Conservation (phyloP, 345 rosid species). For the Sapria himalayana region DNA sequence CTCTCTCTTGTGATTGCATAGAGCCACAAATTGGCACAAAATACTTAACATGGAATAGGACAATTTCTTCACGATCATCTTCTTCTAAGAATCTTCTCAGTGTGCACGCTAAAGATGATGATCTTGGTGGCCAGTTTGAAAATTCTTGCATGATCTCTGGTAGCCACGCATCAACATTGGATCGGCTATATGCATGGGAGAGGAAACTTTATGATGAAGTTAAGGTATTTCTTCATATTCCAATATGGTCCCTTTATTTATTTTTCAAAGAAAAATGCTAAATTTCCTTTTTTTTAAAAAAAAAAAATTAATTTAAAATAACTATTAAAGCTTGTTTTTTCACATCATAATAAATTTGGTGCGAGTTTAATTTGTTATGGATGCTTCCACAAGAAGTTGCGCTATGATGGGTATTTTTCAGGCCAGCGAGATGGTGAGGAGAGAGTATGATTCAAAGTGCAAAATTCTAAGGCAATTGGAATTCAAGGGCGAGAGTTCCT, state of each 20-base stretch:
- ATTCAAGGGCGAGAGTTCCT: constrained; percentile 32
- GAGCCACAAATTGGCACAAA: constrained; percentile 47
- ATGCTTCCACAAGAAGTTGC: too few species aligned
- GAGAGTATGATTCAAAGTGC: constrained; percentile 49
- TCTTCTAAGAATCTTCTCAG: constrained; percentile 57
- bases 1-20: constrained; percentile 16
- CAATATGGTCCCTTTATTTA: not conserved
- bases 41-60: constrained; percentile 89
- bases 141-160: constrained; percentile 73
- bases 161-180: constrained; percentile 87
- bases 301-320: too few species aligned
- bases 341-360: too few species aligned
- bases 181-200: constrained; percentile 94
- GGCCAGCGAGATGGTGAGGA: constrained; percentile 65
- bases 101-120: constrained; percentile 35
- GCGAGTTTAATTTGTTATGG: too few species aligned
- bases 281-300: too few species aligned
- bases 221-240: constrained; percentile 33
- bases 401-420: too few species aligned
- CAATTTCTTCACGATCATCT: constrained; percentile 60
- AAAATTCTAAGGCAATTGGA: constrained; percentile 45
- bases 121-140: constrained; percentile 38
- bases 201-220: constrained; percentile 93
- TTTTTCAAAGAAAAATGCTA: too few species aligned
- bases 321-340: too few species aligned